phyloP scores from a whole-genome alignment of 768 basidiomycete genomes.

The Sarcodon aspratus region DNA sequence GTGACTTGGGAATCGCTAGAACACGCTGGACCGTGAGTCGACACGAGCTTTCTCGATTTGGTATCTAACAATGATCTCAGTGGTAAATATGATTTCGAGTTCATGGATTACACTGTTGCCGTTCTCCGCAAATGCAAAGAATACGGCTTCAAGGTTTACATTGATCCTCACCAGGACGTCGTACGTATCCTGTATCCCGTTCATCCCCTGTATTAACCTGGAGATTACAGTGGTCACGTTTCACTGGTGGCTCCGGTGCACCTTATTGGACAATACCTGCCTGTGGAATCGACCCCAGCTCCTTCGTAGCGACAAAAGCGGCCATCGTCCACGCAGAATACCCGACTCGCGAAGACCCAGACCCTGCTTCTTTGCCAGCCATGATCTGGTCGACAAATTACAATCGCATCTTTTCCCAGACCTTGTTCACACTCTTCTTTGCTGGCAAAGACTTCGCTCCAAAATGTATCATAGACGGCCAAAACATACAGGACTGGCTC shows the following conservation, averaged over 20 bases:
- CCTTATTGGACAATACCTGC: conserved; percentile 90
- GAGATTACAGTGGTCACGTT: conserved; percentile 75
- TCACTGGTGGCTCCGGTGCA: conserved; percentile 89
- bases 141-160: conserved; percentile 82
- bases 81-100: conserved; percentile 82
- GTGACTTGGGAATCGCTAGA: conserved; percentile 96
- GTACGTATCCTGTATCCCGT: conserved; percentile 34
- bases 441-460: conserved; percentile 86
- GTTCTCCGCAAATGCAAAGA: conserved; percentile 87
- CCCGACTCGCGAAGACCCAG: conserved; percentile 44
- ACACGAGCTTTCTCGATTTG: not conserved
- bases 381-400: conserved; percentile 99
- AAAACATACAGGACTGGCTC: conserved; percentile 86
- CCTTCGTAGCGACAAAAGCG: conserved; percentile 77
- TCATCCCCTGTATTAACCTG: not conserved
- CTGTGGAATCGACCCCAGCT: conserved; percentile 80
- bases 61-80: conserved; percentile 26
- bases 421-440: conserved; percentile 91
- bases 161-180: conserved; percentile 94
- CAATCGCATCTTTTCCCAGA: conserved; percentile 76
- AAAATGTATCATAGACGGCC: conserved; percentile 80
- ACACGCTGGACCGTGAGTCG: conserved; percentile 86
- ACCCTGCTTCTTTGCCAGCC: conserved; percentile 69
- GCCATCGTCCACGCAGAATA: conserved; percentile 89
- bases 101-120: conserved; percentile 83